Evolutionary conservation across 345 rosid genomes (phyloP), one percentile per base, ranked within the genome.

Genomic region (Citrus trifoliata): DNA sequence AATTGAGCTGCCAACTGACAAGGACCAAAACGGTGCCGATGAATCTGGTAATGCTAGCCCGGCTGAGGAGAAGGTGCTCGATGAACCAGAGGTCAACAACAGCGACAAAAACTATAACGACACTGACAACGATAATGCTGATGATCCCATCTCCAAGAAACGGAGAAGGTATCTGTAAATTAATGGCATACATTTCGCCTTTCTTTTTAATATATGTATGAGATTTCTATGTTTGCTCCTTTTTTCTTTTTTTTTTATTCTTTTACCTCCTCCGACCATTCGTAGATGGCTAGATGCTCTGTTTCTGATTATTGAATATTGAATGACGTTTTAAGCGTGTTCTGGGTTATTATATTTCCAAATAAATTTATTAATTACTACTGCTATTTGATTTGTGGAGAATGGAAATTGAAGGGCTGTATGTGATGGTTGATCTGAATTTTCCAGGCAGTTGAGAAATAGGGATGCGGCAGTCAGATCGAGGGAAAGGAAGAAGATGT

Each of bases 381-480:
- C 10, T 62, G 25, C 12, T 37, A 14, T 18, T 5, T 0, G 18
- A 32, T 32, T 3, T 18, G 9, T 27, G 61, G 76, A 13, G 27
- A 35, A 18, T 19, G 32, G 53, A 28, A 14, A 8, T 67, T 13
- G 51, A 21, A 51, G 10, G 19, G 46, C 24, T 66, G 58, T 10
- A 28, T 9, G 74, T 58, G 40, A 71, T 71, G 16, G 22, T 56
- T 64, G 80, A 64, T 73, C 6, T 78, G 32, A 27, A 79, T 67
- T 65, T 77, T 85, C 12, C 87, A 95, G 99, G 96, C 88, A 87
- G 77, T 73, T 95, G 87, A 92, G 95, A 75, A 95, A 95, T 62
- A 88, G 94, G 85, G 97, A 95, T 86, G 98, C 97, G 0, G 97
- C 97, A 1, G 84, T 92, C 74, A 83, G 91, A 74, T 93, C 98